Evolutionary conservation across 768 basidiomycete species (phyloP), one percentile per base, ranked within the genome.

Genomic region (Agaricus blazei): DNA sequence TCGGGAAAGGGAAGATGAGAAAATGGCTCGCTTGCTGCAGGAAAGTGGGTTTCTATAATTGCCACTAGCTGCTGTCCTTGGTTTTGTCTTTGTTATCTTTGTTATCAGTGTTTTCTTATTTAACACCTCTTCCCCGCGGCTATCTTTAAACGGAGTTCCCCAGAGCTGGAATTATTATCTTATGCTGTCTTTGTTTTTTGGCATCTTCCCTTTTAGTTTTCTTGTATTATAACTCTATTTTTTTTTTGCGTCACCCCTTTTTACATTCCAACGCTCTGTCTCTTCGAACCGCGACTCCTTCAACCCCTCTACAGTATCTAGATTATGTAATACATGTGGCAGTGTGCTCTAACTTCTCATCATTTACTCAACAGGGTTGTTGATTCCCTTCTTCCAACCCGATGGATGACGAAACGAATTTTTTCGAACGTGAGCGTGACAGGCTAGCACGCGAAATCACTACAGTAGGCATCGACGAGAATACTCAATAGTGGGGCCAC

Each of bases 1-100:
- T 19, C 80, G 93, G 58, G 96, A 99, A 71, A 79, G 93, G 45
- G 96, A 98, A 62, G 93, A 96, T 61, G 96, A 97, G 74, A 93
- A 93, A 77, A 95, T 97, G 92, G 90, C 91, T 8, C 78, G 91
- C 47, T 72, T 93, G 57, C 72, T 93, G 42, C 91, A 93, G 66
- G 91, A 93, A 70, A 91, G 88, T 57, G 91, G 91, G 41, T 93
- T 93, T 75, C 71, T 92, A 71, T 92, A 72, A 27, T 43, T 24
- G 12, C 28, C 26, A 28, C 28, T 48, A 41, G 40, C 6, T 15
- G 7, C 6, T 6, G 11, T 34, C 11, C 40, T 19, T 41, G 40
- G 29, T 52, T 38, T 34, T 29, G 15, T 28, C 15, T 2, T 45
- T n/a, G 26, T 29, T 40, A 40, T 47, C 37, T 37, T 46, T 27